phyloP scores from a whole-genome alignment of 306 rosid genomes.

The Acacia acuminata region DNA sequence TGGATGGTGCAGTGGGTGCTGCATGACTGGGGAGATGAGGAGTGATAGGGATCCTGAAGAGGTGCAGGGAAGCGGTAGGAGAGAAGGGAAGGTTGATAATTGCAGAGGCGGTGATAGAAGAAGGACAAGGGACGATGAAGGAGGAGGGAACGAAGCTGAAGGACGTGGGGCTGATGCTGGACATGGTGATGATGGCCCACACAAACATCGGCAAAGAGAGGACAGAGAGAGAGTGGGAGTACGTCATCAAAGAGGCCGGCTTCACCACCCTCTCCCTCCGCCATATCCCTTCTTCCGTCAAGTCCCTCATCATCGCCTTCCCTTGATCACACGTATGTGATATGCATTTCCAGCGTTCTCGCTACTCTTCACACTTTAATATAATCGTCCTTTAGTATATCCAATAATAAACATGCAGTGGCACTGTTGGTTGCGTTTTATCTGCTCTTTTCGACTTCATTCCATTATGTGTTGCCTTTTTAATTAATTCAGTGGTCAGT shows the following conservation, averaged over 20 bases:
- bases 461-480: no score
- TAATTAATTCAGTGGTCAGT: no score
- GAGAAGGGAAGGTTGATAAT: slow-evolving; percentile 65
- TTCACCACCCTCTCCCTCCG: slow-evolving; percentile 40
- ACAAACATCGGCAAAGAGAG: slow-evolving; percentile 62
- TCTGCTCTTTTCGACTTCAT: no score
- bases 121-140: background rate
- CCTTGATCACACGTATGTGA: background rate
- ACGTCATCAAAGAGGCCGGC: slow-evolving; percentile 56
- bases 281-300: slow-evolving; percentile 42
- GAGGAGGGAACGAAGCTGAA: slow-evolving; percentile 20
- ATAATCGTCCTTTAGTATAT: no score
- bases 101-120: slow-evolving; percentile 8
- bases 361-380: no score
- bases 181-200: slow-evolving; percentile 67
- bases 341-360: no score
- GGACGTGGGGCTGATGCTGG: slow-evolving; percentile 54
- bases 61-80: slow-evolving; percentile 47
- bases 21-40: slow-evolving; percentile 65
- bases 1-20: slow-evolving; percentile 45
- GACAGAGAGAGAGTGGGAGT: slow-evolving; percentile 55
- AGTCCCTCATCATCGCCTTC: slow-evolving; percentile 51
- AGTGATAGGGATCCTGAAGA: slow-evolving; percentile 61
- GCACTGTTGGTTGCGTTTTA: no score
- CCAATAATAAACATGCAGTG: no score